Base-by-base conservation (phyloP, 768 basidiomycete species). In the Boletus eberwhitei region DNA sequence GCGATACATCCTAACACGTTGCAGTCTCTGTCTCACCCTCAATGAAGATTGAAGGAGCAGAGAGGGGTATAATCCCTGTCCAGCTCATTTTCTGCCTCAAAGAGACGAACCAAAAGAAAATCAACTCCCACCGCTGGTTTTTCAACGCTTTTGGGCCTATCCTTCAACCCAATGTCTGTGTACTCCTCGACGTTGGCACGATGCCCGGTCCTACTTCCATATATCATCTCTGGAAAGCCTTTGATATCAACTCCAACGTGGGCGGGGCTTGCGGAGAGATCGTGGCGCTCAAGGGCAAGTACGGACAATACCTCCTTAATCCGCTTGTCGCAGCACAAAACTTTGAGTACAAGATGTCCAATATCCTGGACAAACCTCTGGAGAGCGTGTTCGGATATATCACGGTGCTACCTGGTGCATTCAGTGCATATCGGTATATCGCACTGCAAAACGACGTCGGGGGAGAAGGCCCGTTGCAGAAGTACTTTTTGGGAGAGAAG, bases 251-350 rank as follows among this genome's bases (percentile, higher is more conserved):
- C 67, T 89, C 88, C 19, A 90, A 90, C 63, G 90, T 93, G 16
- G 91, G 88, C 1, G 91, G 94, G 16, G 94, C 93, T 17, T 97
- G 94, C 64, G 94, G 94, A n/a, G 94, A 96, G 75, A 95, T 96
- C 53, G 90, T 95, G 12, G 90, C 90, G 13, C 77, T 93, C 53
- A 96, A 95, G 71, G 93, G 93, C 34, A 87, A 84, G 73, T 93
- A 81, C 57, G 86, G 90, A 29, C 72, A 76, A 61, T 85, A 90
- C 66, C 75, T 97, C 36, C 59, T 95, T 53, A 96, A 96, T 63
- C 93, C 93, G 0, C 75, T 90, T 4, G 88, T 94, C 8, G 92
- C 92, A 5, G 90, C 92, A 12, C 93, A 95, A 75, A 94, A 95
- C 64, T 95, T 94, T 57, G 90, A 93, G 72, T 94, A 95, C 71